Base-by-base conservation (phyloP, 2,329 filamentous ascomycete species). In the Chalaropsis ovoidea region DNA sequence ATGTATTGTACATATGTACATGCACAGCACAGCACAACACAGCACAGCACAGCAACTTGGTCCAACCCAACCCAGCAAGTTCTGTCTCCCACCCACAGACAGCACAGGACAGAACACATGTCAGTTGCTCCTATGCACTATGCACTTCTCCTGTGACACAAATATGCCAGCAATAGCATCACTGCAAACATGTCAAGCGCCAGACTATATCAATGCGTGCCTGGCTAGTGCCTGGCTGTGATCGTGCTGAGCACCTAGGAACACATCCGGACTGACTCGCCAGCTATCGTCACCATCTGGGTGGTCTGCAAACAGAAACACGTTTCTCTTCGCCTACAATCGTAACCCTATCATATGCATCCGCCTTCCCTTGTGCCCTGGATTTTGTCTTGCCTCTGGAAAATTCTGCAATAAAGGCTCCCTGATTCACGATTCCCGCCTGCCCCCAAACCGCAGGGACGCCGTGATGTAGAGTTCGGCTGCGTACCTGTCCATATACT, bases 21-120 rank as follows among this genome's bases (percentile, higher is more conserved):
- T 19, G 54, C 27, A 58, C 54, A 58, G 31, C 54, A 58, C n/a
- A n/a, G n/a, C n/a, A n/a, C n/a, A n/a, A n/a, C n/a, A n/a, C n/a
- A n/a, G n/a, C n/a, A n/a, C n/a, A n/a, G 54, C 27, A 58, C 54
- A 58, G 31, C 54, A 58, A 39, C 15, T 58, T 58, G n/a, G 54
- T n/a, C 13, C 54, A 35, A 35, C 54, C 54, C n/a, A 58, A 58
- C 54, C 54, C 43, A 47, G 43, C 43, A n/a, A 5, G 15, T 19
- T 47, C 27, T 58, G 54, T 3, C 54, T 11, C 19, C 24, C 24
- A 5, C 10, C n/a, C 22, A 22, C 47, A 49, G 11, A n/a, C n/a
- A n/a, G n/a, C n/a, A n/a, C n/a, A n/a, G 24, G 47, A 52, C 6
- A 24, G 22, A 15, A 52, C 47, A 27, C 47, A 52, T 52, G 47